A percentile compares a stretch with the other conserved stretches of the same genome.
These are phyloP conservation scores for Aspergillus ustus DNA, from an alignment of 2,329 filamentous ascomycete genomes.

Conservation along the genomic window DNA sequence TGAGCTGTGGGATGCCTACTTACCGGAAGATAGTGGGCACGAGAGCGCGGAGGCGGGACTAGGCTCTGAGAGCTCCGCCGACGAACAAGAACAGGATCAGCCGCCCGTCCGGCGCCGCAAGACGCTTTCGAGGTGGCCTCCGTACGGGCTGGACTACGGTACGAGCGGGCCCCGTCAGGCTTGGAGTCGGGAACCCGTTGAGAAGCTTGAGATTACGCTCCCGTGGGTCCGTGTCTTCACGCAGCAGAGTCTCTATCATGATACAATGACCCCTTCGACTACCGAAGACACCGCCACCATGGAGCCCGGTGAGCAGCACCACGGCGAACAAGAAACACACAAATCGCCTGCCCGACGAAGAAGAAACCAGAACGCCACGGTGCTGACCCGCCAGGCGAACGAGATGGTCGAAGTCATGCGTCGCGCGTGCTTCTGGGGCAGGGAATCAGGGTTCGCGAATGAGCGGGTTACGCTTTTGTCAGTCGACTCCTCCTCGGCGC, in stretches of 20 bases:
- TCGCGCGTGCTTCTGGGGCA: slow-evolving; percentile 49
- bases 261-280: not conserved
- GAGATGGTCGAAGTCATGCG: slow-evolving; percentile 50
- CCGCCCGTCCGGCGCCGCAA: slow-evolving; percentile 38
- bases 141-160: slow-evolving; percentile 43
- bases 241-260: not conserved
- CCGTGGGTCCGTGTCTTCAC: slow-evolving; percentile 39
- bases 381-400: slow-evolving; percentile 43
- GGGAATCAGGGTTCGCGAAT: slow-evolving; percentile 45
- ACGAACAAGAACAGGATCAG: not conserved
- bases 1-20: slow-evolving; percentile 20
- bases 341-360: not conserved
- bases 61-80: not conserved
- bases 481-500: not conserved
- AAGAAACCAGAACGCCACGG: slow-evolving; percentile 20
- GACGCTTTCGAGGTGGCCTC: slow-evolving; percentile 45
- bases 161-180: slow-evolving; percentile 25
- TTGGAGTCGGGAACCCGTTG: slow-evolving; percentile 23
- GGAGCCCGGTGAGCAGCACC: no score
- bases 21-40: not conserved
- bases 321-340: not conserved
- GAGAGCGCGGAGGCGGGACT: not conserved
- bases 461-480: slow-evolving; percentile 36
- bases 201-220: slow-evolving; percentile 35
- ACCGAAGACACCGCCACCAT: not conserved